phyloP scores from a whole-genome alignment of 805 yeast species.

The Wickerhamiella alocasiicola region DNA sequence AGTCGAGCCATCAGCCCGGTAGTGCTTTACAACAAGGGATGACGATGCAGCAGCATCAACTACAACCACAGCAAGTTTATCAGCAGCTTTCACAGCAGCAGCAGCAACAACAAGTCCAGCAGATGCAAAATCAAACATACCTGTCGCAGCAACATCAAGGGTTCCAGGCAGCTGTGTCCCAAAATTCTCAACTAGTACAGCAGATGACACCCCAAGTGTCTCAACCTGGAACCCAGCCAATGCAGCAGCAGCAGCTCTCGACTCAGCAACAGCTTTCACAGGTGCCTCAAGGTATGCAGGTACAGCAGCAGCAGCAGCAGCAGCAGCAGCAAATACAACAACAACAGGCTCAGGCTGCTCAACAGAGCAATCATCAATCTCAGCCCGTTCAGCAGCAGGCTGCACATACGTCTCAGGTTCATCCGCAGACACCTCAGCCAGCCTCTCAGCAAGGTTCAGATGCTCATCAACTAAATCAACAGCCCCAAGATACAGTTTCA shows the following conservation, averaged over 20 bases:
- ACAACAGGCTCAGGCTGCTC: too few relatives aligned
- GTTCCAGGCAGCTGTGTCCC: background rate
- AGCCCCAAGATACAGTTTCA: too few relatives aligned
- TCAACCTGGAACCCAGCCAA: background rate
- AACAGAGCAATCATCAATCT: too few relatives aligned
- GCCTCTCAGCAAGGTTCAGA: too few relatives aligned
- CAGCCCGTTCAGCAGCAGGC: too few relatives aligned
- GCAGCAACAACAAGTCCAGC: background rate
- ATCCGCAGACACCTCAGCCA: background rate
- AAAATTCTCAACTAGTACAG: background rate
- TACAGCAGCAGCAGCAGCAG: background rate
- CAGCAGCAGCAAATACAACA: background rate
- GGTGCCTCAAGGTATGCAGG: too few relatives aligned
- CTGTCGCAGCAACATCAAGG: background rate
- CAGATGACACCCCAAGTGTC: background rate
- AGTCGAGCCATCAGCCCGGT: background rate
- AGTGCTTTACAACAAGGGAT: too few relatives aligned
- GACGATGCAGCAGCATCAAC: background rate
- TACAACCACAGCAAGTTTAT: background rate
- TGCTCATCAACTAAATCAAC: too few relatives aligned
- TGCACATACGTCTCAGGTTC: background rate
- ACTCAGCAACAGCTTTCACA: too few relatives aligned
- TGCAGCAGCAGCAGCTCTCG: background rate
- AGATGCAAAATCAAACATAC: background rate
- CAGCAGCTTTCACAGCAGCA: background rate